Base-by-base conservation (phyloP, 495 filamentous ascomycete species). In the Glutinoglossum americanum region DNA sequence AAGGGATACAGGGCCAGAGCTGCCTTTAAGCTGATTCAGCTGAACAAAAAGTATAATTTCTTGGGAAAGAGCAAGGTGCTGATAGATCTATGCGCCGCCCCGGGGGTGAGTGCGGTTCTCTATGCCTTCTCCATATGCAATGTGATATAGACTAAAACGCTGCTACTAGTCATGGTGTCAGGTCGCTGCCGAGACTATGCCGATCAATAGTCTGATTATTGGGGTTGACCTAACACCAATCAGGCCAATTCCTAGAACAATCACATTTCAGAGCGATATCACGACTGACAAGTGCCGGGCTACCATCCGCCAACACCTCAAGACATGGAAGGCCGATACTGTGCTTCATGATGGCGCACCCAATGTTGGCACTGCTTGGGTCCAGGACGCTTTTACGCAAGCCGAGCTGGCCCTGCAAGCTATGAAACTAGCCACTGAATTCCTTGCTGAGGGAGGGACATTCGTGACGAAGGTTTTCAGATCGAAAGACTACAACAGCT, bases 1-100 rank as follows among this genome's bases (percentile, higher is more conserved):
- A 97, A 97, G 71, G 92, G 93, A 55, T 99, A 99, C 72, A 74
- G 92, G 63, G 93, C 92, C 44, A 78, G 92, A 72, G 89, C 92
- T 63, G 92, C 92, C 8, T 99, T 99, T 80, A 99, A 99, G 74
- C 70, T 99, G 62, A 89, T 99, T 57, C 92, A 99, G 68, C 75
- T 99, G 63, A 99, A 99, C 73, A 94, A 95, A 72, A 97, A 94
- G 65, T 97, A 93, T 82, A 83, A 87, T 60, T 97, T 99, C 70
- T 75, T 99, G 60, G 88, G 96, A 69, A 89, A 90, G 73, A 89
- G 87, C 70, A 95, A 85, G 71, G 93, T 97, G 57, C 74, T 94
- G 45, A 74, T 99, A 60, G 92, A 99, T 82, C 84, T 99, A 60
- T 99, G 92, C 69, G 92, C 92, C 59, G 92, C 92, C 21, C 92